phyloP scores from a whole-genome alignment of 441 rosid species.

The Eruca vesicaria region DNA sequence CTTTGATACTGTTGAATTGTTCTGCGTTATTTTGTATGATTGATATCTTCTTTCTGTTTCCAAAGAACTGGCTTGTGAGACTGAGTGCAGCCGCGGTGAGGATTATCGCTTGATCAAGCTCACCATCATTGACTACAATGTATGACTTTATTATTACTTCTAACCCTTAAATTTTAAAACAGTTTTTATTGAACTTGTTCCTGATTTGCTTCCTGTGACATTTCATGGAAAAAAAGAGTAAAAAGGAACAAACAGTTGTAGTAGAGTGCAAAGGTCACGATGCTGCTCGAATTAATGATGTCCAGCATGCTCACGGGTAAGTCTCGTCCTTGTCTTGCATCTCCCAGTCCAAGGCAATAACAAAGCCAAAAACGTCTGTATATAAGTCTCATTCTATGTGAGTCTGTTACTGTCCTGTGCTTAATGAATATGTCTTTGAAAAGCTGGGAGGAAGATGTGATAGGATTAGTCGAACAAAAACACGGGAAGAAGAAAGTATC shows the following conservation, averaged over 20 bases:
- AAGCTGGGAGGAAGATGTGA: conserved; percentile 87
- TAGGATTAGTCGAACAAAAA: conserved; percentile 65
- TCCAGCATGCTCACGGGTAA: conserved; percentile 92
- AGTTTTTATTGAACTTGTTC: background rate
- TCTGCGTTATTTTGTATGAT: too few relatives aligned
- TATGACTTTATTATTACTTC: conserved; percentile 28
- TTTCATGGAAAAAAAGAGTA: conserved; percentile 37
- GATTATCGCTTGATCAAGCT: conserved; percentile 90
- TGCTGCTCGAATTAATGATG: conserved; percentile 76
- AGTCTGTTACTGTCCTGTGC: background rate
- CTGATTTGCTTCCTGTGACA: background rate
- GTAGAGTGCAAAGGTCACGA: conserved; percentile 97
- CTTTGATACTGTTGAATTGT: too few relatives aligned
- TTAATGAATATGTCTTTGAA: conserved; percentile 1
- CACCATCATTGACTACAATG: conserved; percentile 70
- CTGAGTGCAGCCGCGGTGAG: conserved; percentile 95
- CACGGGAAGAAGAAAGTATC: conserved; percentile 63
- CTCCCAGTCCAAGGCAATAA: too few relatives aligned
- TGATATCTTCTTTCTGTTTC: background rate
- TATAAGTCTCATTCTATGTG: background rate
- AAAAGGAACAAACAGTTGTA: conserved; percentile 66
- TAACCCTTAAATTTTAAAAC: background rate
- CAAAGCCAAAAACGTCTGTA: background rate
- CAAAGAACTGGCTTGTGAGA: conserved; percentile 82
- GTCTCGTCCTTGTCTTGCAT: conserved; percentile 10